Evolutionary conservation across 148 eudicot species (phyloP).

Genomic region (Vaccinium vitisidaea): DNA sequence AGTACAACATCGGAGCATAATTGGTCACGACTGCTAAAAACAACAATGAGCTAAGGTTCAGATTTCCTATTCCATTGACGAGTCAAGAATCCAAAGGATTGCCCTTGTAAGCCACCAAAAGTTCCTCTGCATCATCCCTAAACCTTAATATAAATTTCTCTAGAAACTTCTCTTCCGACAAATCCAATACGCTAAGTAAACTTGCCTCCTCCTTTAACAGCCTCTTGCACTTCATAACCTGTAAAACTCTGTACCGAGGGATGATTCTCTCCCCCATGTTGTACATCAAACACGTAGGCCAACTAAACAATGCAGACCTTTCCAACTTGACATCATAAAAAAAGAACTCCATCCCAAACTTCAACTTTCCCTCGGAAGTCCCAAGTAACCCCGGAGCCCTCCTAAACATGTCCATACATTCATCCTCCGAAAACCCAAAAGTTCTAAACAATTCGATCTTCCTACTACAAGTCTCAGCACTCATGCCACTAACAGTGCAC

Average conservation of each 20-base stretch:
- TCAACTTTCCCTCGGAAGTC: slow-evolving; percentile 27
- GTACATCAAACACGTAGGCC: slow-evolving; percentile 20
- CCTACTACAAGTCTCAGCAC: slow-evolving; percentile 17
- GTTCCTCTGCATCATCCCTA: slow-evolving; percentile 19
- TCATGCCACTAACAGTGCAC: slow-evolving; percentile 16
- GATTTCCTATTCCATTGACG: neutral
- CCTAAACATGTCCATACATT: slow-evolving; percentile 25
- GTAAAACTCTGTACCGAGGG: slow-evolving; percentile 27
- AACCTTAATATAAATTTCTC: slow-evolving; percentile 20
- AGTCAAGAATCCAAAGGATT: slow-evolving; percentile 17
- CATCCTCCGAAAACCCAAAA: slow-evolving; percentile 27
- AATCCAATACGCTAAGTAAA: neutral
- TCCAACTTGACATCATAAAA: slow-evolving; percentile 19
- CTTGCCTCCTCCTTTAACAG: slow-evolving; percentile 24
- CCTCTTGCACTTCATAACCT: slow-evolving; percentile 24
- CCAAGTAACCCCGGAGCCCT: slow-evolving; percentile 22
- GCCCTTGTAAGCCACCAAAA: slow-evolving; percentile 26
- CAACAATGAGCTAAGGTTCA: neutral
- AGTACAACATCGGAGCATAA: neutral
- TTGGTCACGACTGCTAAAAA: neutral
- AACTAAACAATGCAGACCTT: slow-evolving; percentile 13
- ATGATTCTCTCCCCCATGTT: slow-evolving; percentile 29
- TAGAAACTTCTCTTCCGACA: slow-evolving; percentile 24
- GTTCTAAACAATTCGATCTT: slow-evolving; percentile 24
- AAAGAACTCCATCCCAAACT: slow-evolving; percentile 21